Percentiles rank a stretch among this genome's conserved stretches.
phyloP scores from a whole-genome alignment of 768 basidiomycete genomes.

The Amylocystis lapponica region DNA sequence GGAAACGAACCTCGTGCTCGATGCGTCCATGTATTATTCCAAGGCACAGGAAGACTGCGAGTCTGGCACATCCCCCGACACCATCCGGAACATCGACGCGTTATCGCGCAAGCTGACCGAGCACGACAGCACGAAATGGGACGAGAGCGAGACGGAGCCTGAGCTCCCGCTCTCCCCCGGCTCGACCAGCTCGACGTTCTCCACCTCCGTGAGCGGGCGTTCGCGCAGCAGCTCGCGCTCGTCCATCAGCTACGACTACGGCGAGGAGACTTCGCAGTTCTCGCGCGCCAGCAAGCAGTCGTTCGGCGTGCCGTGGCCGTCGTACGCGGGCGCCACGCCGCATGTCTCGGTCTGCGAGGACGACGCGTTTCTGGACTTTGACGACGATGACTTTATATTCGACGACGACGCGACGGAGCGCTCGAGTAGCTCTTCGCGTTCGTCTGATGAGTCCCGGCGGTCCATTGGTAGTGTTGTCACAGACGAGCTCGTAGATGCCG shows the following conservation, averaged over 20 bases:
- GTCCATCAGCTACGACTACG: slow-evolving; percentile 10
- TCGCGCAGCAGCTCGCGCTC: slow-evolving; percentile 10
- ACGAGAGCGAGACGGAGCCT: slow-evolving; percentile 1
- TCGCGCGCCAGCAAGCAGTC: neutral
- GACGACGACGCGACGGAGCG: slow-evolving; percentile 12
- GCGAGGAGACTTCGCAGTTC: slow-evolving; percentile 10
- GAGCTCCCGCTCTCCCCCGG: slow-evolving; percentile 7
- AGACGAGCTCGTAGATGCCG: slow-evolving; percentile 1
- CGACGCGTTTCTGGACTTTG: slow-evolving; percentile 12
- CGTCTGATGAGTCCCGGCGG: neutral
- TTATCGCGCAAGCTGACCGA: neutral
- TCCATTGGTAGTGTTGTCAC: too few relatives aligned
- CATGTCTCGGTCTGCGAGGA: neutral
- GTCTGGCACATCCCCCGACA: slow-evolving; percentile 43
- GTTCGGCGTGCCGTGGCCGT: slow-evolving; percentile 18
- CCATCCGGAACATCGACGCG: slow-evolving; percentile 27
- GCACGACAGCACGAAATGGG: slow-evolving; percentile 1
- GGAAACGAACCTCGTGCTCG: slow-evolving; percentile 1
- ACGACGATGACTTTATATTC: slow-evolving; percentile 11
- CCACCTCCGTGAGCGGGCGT: slow-evolving; percentile 3
- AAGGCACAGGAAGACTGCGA: slow-evolving; percentile 25
- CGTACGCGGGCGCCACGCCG: neutral
- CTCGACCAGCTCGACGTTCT: slow-evolving; percentile 4
- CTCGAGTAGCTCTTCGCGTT: neutral
- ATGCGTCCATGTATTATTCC: slow-evolving; percentile 6